Conservation (phyloP, 2,329 filamentous ascomycete species). For the Fusarium odoratissimum region DNA sequence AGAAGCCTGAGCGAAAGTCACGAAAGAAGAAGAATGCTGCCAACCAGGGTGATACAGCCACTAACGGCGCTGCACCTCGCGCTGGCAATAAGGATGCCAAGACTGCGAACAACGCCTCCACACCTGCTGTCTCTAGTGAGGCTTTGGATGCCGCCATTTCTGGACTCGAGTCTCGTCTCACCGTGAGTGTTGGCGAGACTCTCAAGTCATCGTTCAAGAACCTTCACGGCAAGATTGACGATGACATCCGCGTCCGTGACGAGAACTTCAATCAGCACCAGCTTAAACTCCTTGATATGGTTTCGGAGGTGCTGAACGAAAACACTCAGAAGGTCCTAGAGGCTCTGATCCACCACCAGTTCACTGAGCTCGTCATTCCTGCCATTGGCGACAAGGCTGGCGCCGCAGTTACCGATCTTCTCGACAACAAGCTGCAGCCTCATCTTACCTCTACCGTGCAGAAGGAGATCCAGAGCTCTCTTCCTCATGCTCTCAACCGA, state of each 20-base stretch:
- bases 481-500: constrained; percentile 71
- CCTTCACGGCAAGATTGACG: constrained; percentile 71
- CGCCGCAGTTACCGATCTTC: constrained; percentile 76
- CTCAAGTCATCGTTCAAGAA: constrained; percentile 70
- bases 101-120: constrained; percentile 39
- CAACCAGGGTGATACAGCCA: constrained; percentile 57
- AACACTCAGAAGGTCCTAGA: constrained; percentile 78
- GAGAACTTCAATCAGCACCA: constrained; percentile 65
- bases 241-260: constrained; percentile 69
- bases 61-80: constrained; percentile 55
- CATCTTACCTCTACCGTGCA: constrained; percentile 75
- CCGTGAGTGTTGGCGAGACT: constrained; percentile 58
- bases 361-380: constrained; percentile 81
- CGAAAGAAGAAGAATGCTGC: constrained; percentile 74
- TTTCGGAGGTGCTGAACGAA: constrained; percentile 69
- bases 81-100: constrained; percentile 52
- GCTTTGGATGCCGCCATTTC: constrained; percentile 65
- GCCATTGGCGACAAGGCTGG: constrained; percentile 75
- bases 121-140: constrained; percentile 55
- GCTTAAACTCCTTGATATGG: constrained; percentile 66
- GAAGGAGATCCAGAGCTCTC: constrained; percentile 75
- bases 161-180: constrained; percentile 64
- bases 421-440: constrained; percentile 74
- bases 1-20: constrained; percentile 71
- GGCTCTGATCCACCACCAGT: constrained; percentile 80